phyloP scores from a whole-genome alignment of 2,329 filamentous ascomycete genomes.

The Pseudocercospora pini-densiflorae region DNA sequence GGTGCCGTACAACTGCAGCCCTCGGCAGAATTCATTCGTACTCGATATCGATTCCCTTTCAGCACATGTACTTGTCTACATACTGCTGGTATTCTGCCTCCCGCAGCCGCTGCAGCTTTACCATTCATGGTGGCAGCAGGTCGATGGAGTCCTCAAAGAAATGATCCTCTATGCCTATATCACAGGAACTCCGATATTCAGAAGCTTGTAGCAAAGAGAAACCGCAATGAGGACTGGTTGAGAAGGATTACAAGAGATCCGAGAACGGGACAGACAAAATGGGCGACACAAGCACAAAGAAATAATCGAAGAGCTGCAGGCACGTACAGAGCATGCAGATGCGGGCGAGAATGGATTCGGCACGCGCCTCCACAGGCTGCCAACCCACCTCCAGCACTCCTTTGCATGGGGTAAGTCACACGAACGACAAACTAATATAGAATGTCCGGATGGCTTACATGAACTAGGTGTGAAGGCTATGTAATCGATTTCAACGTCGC shows the following conservation, averaged over 20 bases:
- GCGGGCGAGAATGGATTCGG: neutral
- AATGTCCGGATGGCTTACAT: too few relatives aligned
- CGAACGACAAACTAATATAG: too few relatives aligned
- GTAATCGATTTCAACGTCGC: too few relatives aligned
- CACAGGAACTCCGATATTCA: neutral
- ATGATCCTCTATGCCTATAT: neutral
- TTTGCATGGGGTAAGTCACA: too few relatives aligned
- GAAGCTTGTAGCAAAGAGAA: neutral
- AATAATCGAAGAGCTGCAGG: too few relatives aligned
- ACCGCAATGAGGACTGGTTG: neutral
- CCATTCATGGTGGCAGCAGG: neutral
- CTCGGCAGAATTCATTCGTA: neutral
- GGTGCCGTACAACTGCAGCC: too few relatives aligned
- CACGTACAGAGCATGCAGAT: neutral
- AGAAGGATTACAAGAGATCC: neutral
- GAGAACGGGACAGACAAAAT: neutral
- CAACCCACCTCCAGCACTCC: too few relatives aligned
- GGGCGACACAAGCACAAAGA: neutral
- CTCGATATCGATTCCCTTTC: neutral
- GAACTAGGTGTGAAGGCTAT: too few relatives aligned
- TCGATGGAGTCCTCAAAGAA: neutral
- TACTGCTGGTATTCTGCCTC: neutral
- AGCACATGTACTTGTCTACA: neutral
- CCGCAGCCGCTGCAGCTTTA: neutral
- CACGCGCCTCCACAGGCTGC: neutral